These are phyloP conservation scores for Sugiyamaella marilandica DNA, from an alignment of 805 yeast genomes.

Conservation along the genomic window DNA sequence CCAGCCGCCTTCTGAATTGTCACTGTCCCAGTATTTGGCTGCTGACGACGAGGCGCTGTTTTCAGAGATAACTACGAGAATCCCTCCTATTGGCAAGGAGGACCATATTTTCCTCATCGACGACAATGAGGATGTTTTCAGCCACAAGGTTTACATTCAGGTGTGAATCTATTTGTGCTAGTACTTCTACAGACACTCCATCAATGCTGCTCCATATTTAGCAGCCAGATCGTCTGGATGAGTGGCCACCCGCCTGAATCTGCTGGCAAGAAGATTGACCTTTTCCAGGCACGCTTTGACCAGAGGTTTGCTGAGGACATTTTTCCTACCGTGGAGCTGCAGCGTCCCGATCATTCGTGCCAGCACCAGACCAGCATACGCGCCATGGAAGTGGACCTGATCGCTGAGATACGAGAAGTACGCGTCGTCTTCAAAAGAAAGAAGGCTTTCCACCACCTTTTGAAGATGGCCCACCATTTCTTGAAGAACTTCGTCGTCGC, in stretches of 20 bases:
- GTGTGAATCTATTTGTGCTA: neutral
- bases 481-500: conserved; percentile 25
- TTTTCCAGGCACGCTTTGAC: conserved; percentile 3
- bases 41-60: conserved; percentile 36
- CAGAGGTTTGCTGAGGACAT: conserved; percentile 4
- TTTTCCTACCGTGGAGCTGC: conserved; percentile 5
- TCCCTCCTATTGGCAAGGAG: conserved; percentile 32
- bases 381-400: conserved; percentile 50
- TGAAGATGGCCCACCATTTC: conserved; percentile 41
- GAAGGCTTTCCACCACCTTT: conserved; percentile 40
- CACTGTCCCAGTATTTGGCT: conserved; percentile 30
- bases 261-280: conserved; percentile 5
- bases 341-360: conserved; percentile 10
- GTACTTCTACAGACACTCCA: neutral
- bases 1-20: conserved; percentile 32
- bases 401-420: conserved; percentile 69
- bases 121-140: conserved; percentile 48
- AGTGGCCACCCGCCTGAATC: conserved; percentile 13
- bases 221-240: conserved; percentile 15
- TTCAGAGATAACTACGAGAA: conserved; percentile 29
- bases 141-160: conserved; percentile 66
- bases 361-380: conserved; percentile 23
- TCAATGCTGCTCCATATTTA: conserved; percentile 9
- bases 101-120: conserved; percentile 21
- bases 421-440: conserved; percentile 43